These are phyloP conservation scores for Kodamaea laetipori DNA, from an alignment of 805 yeast species.

Conservation along the genomic window DNA sequence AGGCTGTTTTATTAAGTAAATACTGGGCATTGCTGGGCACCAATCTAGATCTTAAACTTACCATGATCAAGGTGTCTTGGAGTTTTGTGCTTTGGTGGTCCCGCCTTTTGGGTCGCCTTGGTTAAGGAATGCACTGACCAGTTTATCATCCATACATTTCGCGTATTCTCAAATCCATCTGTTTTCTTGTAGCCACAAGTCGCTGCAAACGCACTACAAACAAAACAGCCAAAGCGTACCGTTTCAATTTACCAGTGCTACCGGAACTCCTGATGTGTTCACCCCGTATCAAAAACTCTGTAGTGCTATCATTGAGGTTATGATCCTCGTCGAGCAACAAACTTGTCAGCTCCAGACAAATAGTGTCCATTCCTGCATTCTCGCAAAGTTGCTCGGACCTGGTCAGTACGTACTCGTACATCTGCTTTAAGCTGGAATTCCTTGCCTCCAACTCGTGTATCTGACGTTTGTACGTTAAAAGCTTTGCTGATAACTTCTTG, in stretches of 20 bases:
- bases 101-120: background rate
- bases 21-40: no score
- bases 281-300: constrained; percentile 7
- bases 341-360: constrained; percentile 3
- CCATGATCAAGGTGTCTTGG: no score
- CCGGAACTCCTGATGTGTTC: background rate
- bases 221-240: constrained; percentile 3
- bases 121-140: background rate
- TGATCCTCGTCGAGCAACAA: constrained; percentile 1
- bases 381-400: constrained; percentile 4
- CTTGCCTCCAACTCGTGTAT: constrained; percentile 10
- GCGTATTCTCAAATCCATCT: background rate
- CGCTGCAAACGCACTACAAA: constrained; percentile 1
- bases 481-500: constrained; percentile 11
- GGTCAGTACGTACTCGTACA: constrained; percentile 10
- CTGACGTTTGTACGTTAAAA: constrained; percentile 13
- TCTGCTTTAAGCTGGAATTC: constrained; percentile 11
- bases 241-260: background rate
- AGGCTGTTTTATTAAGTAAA: no score
- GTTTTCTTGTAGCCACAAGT: background rate
- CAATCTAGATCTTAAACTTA: no score
- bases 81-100: no score
- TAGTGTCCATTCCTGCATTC: background rate
- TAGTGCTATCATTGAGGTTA: constrained; percentile 7
- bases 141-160: background rate